A percentile compares a stretch with the other conserved stretches of the same genome.
Conservation (phyloP, 805 yeast species). For the Starmerella ratchasimensis region DNA sequence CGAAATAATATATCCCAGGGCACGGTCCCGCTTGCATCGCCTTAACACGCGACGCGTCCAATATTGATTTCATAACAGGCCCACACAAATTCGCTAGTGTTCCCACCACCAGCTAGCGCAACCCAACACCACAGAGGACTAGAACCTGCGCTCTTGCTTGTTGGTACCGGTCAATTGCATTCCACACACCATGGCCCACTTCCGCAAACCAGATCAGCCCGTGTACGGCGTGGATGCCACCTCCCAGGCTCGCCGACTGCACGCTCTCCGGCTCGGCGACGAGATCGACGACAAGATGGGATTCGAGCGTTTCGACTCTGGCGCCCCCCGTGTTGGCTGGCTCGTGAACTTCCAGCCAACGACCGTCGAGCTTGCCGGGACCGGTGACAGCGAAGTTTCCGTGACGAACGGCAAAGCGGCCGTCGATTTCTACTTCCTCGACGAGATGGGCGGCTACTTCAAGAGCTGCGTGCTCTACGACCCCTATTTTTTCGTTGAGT, state of each 20-base stretch:
- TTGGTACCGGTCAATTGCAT: too few species aligned
- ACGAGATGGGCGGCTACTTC: conserved; percentile 93
- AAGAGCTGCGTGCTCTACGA: conserved; percentile 70
- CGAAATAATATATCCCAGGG: too few species aligned
- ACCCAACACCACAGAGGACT: too few species aligned
- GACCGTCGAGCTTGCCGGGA: conserved; percentile 22
- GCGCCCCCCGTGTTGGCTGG: conserved; percentile 76
- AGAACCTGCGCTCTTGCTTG: too few species aligned
- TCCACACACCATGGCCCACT: conserved; percentile 18
- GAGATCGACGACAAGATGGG: conserved; percentile 75
- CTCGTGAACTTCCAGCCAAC: conserved; percentile 87
- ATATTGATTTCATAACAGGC: too few species aligned
- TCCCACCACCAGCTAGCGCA: too few species aligned
- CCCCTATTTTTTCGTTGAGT: conserved; percentile 71
- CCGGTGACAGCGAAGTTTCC: conserved; percentile 23
- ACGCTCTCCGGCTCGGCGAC: conserved; percentile 29
- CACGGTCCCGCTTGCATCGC: too few species aligned
- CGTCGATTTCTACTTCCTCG: conserved; percentile 86
- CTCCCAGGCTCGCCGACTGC: conserved; percentile 10
- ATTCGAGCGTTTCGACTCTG: conserved; percentile 60
- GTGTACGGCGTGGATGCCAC: conserved; percentile 11
- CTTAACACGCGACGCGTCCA: too few species aligned
- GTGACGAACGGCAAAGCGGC: conserved; percentile 59
- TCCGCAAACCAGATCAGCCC: conserved; percentile 10
- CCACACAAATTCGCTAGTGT: too few species aligned